A percentile compares a stretch with the other conserved stretches of the same genome.
Evolutionary conservation across 768 basidiomycete genomes (phyloP).

Genomic region (Strobilomyces confusus): DNA sequence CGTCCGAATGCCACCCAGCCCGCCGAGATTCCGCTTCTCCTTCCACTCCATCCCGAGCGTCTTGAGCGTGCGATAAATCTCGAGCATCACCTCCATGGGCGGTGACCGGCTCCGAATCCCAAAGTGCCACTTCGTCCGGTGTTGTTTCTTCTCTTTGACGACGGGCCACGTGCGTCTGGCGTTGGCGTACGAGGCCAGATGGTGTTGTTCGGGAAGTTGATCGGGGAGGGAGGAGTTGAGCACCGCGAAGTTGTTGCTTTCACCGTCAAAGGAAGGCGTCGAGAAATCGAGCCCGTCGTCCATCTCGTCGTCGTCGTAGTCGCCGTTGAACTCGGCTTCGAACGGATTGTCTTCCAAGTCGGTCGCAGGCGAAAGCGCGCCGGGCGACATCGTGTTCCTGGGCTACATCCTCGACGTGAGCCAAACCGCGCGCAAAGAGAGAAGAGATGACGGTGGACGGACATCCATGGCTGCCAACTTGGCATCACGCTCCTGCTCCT

Average conservation of each 20-base stretch:
- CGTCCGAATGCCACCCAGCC: too few species aligned
- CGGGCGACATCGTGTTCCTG: slow-evolving; percentile 64
- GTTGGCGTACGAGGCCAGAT: slow-evolving; percentile 64
- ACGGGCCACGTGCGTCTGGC: slow-evolving; percentile 39
- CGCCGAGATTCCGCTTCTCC: slow-evolving; percentile 77
- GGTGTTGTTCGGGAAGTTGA: slow-evolving; percentile 59
- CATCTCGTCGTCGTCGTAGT: slow-evolving; percentile 49
- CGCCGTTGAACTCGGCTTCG: slow-evolving; percentile 60
- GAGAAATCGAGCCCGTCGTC: slow-evolving; percentile 51
- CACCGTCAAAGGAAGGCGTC: slow-evolving; percentile 34
- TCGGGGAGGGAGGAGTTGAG: slow-evolving; percentile 80
- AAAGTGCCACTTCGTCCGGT: slow-evolving; percentile 94
- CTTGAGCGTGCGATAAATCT: slow-evolving; percentile 92
- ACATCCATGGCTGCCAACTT: slow-evolving; percentile 79
- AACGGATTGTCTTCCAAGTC: slow-evolving; percentile 77
- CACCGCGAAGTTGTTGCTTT: slow-evolving; percentile 74
- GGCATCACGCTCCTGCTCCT: slow-evolving; percentile 84
- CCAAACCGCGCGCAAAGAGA: not conserved
- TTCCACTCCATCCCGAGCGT: slow-evolving; percentile 97
- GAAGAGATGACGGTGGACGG: slow-evolving; percentile 33
- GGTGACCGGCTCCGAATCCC: slow-evolving; percentile 92
- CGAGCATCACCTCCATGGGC: slow-evolving; percentile 99
- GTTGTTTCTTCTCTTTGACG: slow-evolving; percentile 63
- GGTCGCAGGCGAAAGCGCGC: slow-evolving; percentile 58
- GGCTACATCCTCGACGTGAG: slow-evolving; percentile 42